Base-by-base conservation (phyloP, 495 filamentous ascomycete species). In the Xylaria intraflava region DNA sequence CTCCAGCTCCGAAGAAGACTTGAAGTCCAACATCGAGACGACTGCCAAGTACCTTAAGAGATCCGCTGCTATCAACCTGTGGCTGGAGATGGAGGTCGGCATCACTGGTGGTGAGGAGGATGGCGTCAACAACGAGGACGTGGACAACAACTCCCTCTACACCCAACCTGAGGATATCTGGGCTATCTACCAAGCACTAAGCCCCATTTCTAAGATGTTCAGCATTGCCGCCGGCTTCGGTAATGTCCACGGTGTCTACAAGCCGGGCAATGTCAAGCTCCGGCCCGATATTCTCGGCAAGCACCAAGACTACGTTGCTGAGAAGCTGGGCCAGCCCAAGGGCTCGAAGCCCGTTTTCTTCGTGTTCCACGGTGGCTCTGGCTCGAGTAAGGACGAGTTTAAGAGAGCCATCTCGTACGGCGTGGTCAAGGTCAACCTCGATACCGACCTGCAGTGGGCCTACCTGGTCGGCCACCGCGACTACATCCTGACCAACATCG, bases 191-290 rank as follows among this genome's bases (percentile, higher is more conserved):
- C 80, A 88, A 65, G 82, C 85, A 49, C 82, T 96, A 49, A 71
- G 79, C 53, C 72, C 86, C 49, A 86, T 97, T 77, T 89, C 84
- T 61, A 87, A 86, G 52, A 93, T 93, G 79, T 98, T 96, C 83
- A 90, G 87, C 65, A 96, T 97, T 67, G 94, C 94, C 62, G 93
- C 93, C 67, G 93, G 89, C 60, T 97, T 96, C 78, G 93, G 92
- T 65, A 99, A 99, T 70, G 92, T 97, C 27, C 94, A 99, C 80
- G 93, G 93, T 71, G 93, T 99, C 56, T 97, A 99, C 82, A 92
- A 95, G 77, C 94, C 94, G 51, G 93, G 94, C 57, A 98, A 98
- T 71, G 93, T 97, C 69, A 85, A 85, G 69, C 85, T 97, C 36
- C 90, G 95, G 74, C 93, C 93, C 45, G 89, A 94, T 75, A 82